Conservation (phyloP, 192 early-diverging fungal genomes). For the Linnemannia elongata region DNA sequence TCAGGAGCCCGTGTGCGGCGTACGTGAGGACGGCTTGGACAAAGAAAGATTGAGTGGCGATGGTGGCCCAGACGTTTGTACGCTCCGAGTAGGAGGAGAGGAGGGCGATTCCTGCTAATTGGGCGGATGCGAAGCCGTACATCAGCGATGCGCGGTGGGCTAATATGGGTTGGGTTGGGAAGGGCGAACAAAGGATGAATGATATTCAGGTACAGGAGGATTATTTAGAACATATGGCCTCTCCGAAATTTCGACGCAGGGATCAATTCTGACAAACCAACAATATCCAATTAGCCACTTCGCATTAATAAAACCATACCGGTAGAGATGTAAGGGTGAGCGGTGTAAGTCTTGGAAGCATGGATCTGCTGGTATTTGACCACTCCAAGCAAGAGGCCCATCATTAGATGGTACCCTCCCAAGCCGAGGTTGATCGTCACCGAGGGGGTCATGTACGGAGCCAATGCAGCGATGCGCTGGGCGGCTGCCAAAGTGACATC, state of each 20-base stretch:
- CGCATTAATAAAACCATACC: neutral
- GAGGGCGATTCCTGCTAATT: constrained; percentile 25
- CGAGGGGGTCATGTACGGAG: constrained; percentile 29
- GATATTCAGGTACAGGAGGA: neutral
- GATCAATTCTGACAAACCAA: neutral
- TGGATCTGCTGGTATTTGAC: constrained; percentile 51
- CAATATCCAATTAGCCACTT: neutral
- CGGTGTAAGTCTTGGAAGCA: constrained; percentile 31
- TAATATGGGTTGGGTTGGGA: too few species aligned
- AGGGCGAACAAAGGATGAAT: too few species aligned
- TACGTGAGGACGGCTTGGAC: constrained; percentile 29
- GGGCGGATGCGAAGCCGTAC: constrained; percentile 48
- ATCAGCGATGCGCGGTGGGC: constrained; percentile 52
- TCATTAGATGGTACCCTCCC: constrained; percentile 40
- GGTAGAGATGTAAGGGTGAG: constrained; percentile 47
- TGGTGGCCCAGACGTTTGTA: constrained; percentile 12
- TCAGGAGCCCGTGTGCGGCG: constrained; percentile 36
- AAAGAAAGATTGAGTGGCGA: constrained; percentile 37
- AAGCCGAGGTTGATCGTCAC: constrained; percentile 41
- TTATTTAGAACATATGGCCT: neutral
- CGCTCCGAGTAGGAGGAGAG: constrained; percentile 28
- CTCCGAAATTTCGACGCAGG: neutral
- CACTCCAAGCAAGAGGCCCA: constrained; percentile 37
- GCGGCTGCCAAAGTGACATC: constrained; percentile 16
- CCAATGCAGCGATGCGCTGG: neutral